Base-by-base conservation (phyloP, 2,329 filamentous ascomycete genomes). In the Tolypocladium paradoxum region DNA sequence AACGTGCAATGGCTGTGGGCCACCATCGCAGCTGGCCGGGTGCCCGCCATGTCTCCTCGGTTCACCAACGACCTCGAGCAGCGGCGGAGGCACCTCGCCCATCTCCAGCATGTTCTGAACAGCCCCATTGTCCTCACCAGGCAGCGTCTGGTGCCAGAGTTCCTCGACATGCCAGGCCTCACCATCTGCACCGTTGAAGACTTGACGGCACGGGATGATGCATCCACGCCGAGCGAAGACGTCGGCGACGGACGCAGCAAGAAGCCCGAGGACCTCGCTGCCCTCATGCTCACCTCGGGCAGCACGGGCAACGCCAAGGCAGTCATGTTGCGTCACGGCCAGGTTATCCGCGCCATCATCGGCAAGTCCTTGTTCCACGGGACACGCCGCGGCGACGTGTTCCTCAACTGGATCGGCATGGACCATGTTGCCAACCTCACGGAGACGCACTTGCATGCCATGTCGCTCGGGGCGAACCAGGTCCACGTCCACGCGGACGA, bases 361-460 rank as follows among this genome's bases (percentile, higher is more conserved):
- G 73, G 73, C 22, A 79, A 79, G 58, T 52, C 48, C 54, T 55
- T 33, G 14, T 63, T 66, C 22, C 38, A 48, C 11, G 20, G n/a
- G 9, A 63, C 64, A 2, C 61, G 61, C 0, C 47, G 55, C 4
- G 63, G 65, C 9, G 56, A 66, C 9, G 58, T 69, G 20, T 70
- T 74, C 37, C 58, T 79, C 4, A 76, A 73, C 55, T 79, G 76
- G 76, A 70, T 78, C 16, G 69, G 69, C 0, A 62, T 81, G 8
- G 78, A 82, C 55, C 79, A 82, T 54, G 76, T 80, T 11, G 79
- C 74, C 0, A 72, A 65, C 54, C 62, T 83, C 3, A 64, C 69
- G 1, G 75, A 83, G 50, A 72, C 76, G 18, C 79, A 82, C 57
- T 60, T 82, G 0, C 71, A 72, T 16, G 75, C 78, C 1, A 59